Evolutionary conservation across 441 rosid species (phyloP), one percentile per base, ranked within the genome.

Genomic region (Kokia cookei): DNA sequence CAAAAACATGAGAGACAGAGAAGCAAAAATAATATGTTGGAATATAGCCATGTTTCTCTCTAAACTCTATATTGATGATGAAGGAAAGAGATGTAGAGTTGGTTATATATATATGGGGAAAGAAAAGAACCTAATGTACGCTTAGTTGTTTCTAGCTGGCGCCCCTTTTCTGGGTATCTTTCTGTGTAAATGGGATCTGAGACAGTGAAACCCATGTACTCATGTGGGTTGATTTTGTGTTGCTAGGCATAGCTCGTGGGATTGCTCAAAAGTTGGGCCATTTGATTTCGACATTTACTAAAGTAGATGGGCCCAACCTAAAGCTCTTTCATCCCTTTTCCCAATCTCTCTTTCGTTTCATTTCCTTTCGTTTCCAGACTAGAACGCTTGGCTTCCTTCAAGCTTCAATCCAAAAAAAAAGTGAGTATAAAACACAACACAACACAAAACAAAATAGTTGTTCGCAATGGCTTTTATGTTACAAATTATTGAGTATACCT

Each of bases 121-220:
- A 40, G 45, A 24, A 24, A 19, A 60, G 40, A 47, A 19, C 29
- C n/a, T 22, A 62, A 47, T 51, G 65, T 54, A 37, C 73, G 84
- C 80, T 85, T 74, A 78, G 93, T 84, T 88, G 92, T 82, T 47
- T 76, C 40, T 71, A 82, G 93, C 88, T 89, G 90, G 89, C 66
- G 68, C 43, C 29, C n/a, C 54, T 50, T 26, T 22, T 26, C 12
- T 7, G 43, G 69, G 70, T 53, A 45, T 55, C 55, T 43, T 60
- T 54, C 62, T 12, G 61, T 55, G 19, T 73, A 71, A 51, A 57
- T 79, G 47, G 74, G 84, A 82, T 78, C 69, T 60, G 26, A 63
- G 82, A 81, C 78, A 80, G 42, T 19, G 66, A 72, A 14, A 60
- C 24, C 19, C 45, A 3, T 24, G 71, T 32, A 59, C 43, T 76